Base-by-base conservation (phyloP, 352 stramenopile genomes). In the Phytophthora nicotianae region DNA sequence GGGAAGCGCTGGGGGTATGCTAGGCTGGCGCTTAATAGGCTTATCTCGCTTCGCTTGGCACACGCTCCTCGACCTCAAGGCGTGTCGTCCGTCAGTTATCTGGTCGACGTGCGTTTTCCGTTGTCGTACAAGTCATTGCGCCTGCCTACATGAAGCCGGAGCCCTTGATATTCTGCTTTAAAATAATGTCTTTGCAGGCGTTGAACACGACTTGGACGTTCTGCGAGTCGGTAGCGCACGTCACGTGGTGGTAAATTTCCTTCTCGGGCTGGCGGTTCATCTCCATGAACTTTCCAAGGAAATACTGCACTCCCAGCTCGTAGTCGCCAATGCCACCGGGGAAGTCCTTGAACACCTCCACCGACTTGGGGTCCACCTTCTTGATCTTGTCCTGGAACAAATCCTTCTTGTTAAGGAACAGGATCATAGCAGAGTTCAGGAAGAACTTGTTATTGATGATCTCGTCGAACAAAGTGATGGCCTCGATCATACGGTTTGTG, bases 351-450 rank as follows among this genome's bases (percentile, higher is more conserved):
- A 98, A 98, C 19, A 95, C 81, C 7, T 94, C 76, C 33, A 95
- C 77, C 35, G 78, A 84, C 70, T 96, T 97, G 21, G 98, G 98
- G 65, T 98, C 86, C 19, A 96, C 85, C 29, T 92, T 89, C 68
- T 96, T 94, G 68, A 99, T 98, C 81, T 98, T 98, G 73, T 98
- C 90, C 64, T 96, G 86, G 67, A 98, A 99, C 35, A 99, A 71
- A 79, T 99, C 96, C 65, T 96, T 96, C 81, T 99, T 99, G 86
- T 99, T 99, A 14, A 99, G 71, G 71, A 98, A 99, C 41, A 99
- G 75, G 61, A 99, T 98, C 77, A 99, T 98, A 37, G 84, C 89
- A 16, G 95, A 97, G 54, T 93, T 87, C 32, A 81, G 62, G 70
- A 99, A 98, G 67, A 97, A 93, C 52, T 93, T 88, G 79, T 98